A percentile compares a stretch with the other conserved stretches of the same genome.
phyloP scores from a whole-genome alignment of 192 early-diverging fungal species.

The Coemansia sp. region DNA sequence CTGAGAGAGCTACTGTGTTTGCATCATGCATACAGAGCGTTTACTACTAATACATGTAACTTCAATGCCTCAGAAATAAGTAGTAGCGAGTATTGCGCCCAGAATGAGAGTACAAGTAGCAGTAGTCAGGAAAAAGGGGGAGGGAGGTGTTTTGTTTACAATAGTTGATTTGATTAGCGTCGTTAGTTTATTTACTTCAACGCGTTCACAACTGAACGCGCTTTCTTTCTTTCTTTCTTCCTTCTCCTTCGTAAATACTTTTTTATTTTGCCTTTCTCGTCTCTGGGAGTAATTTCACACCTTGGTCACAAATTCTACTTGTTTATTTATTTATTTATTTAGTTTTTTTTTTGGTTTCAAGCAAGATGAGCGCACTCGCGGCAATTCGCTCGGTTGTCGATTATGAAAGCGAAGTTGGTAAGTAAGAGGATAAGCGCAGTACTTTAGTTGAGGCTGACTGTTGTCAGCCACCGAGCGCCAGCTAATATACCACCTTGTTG shows the following conservation, averaged over 20 bases:
- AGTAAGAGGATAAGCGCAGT: not conserved
- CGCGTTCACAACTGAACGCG: not conserved
- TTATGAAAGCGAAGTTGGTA: slow-evolving; percentile 49
- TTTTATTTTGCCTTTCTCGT: not conserved
- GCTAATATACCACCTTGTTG: not conserved
- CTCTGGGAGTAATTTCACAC: not conserved
- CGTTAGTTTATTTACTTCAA: not conserved
- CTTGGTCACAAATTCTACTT: no score
- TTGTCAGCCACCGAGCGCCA: not conserved
- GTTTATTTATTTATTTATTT: not conserved
- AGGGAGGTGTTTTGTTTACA: not conserved
- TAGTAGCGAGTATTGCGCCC: not conserved
- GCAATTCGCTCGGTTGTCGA: slow-evolving; percentile 49
- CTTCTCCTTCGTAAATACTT: not conserved
- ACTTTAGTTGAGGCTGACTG: not conserved
- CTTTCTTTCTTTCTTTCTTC: not conserved
- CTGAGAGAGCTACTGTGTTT: slow-evolving; percentile 3
- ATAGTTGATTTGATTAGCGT: not conserved
- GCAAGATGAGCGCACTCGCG: slow-evolving; percentile 44
- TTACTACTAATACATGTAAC: not conserved
- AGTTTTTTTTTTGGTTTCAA: not conserved
- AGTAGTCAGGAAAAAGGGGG: not conserved
- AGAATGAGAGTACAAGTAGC: not conserved
- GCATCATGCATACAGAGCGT: no score
- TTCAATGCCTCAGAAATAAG: not conserved